Conservation (phyloP, 495 filamentous ascomycete species). For the Annulohypoxylon nitens region DNA sequence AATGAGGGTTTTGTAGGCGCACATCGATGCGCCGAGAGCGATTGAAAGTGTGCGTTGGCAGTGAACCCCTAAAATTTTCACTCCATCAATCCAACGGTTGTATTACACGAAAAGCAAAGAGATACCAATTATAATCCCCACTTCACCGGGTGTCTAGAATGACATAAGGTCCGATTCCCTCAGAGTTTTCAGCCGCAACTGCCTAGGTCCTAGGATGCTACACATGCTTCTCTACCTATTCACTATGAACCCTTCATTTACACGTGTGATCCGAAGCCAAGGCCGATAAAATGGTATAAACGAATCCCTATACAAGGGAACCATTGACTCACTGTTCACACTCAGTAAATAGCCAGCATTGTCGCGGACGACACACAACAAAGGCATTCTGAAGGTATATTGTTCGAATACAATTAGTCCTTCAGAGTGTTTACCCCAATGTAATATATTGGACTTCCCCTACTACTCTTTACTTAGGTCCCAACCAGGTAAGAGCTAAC, state of each 20-base stretch:
- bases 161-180: slow-evolving; percentile 2
- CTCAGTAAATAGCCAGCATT: too few relatives aligned
- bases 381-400: too few relatives aligned
- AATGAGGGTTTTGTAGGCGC: not conserved
- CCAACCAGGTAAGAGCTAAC: too few relatives aligned
- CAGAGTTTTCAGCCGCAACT: slow-evolving; percentile 1
- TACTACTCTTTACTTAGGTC: too few relatives aligned
- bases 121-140: not conserved
- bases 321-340: too few relatives aligned
- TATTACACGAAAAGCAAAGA: not conserved
- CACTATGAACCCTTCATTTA: not conserved
- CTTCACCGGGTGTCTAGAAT: not conserved
- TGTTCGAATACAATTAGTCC: too few relatives aligned
- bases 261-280: not conserved
- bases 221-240: not conserved
- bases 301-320: too few relatives aligned
- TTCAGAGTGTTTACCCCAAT: too few relatives aligned
- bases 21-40: not conserved
- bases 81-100: slow-evolving; percentile 1
- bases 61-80: slow-evolving; percentile 2
- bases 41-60: slow-evolving; percentile 4
- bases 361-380: too few relatives aligned
- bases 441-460: too few relatives aligned
- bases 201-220: not conserved
- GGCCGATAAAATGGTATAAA: not conserved